Base-by-base conservation (phyloP, 2,329 filamentous ascomycete species). In the Rhinocladiella mackenziei region DNA sequence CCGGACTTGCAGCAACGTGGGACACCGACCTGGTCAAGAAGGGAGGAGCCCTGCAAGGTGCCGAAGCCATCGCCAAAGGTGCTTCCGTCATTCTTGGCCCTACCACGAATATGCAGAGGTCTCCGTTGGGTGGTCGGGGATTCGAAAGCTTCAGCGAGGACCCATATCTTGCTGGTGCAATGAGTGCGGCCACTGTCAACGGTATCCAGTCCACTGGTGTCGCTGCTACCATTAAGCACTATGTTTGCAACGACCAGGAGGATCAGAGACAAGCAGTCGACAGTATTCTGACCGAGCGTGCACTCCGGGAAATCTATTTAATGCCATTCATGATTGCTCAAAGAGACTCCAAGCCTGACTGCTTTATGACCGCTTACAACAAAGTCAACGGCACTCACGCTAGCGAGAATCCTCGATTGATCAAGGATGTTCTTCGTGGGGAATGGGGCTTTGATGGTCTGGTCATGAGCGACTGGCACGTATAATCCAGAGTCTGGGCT, bases 81-180 rank as follows among this genome's bases (percentile, higher is more conserved):
- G 82, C 84, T 19, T 76, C 88, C 48, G 76, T 89, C 23, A 71
- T 89, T 3, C 73, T 91, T 6, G 86, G 82, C 0, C 86, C 85
- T 2, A 89, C 86, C 1, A 81, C 89, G 23, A 89, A 86, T 67
- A 83, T 88, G 72, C 86, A 92, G 58, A 78, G 87, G 11, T 85
- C 85, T 37, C 87, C 87, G 0, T 73, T 92, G 0, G 86, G 86
- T n/a, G 87, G 87, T 13, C 76, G 87, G 48, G 89, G 89, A 53
- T 94, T 92, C 55, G 87, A 94, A 65, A 89, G 86, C 0, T 92
- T 89, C 62, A 88, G 84, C 0, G 87, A 92, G 62, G 87, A 92
- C 55, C 86, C 86, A 0, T 75, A 83, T 7, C 72, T 94, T 4
- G 86, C 85, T 0, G 85, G 85, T 22, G 84, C 81, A 51, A 68